A percentile compares a stretch with the other conserved stretches of the same genome.
Conservation (phyloP, 2,329 filamentous ascomycete genomes). For the Sclerotinia sclerotiorum region DNA sequence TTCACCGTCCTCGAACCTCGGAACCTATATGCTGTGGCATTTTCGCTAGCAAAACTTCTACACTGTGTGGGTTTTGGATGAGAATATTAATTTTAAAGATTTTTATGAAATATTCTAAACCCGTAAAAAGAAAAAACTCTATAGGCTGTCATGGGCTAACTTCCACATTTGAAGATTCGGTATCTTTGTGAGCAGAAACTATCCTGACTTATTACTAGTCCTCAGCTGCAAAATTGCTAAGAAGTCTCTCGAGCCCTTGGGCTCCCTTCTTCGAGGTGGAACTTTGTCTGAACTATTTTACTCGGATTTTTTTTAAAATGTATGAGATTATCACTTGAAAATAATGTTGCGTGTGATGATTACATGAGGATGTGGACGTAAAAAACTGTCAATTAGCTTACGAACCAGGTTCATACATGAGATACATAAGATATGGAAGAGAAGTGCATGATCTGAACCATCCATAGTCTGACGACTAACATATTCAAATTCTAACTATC, state of each 20-base stretch:
- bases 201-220: no score
- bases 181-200: no score
- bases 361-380: neutral
- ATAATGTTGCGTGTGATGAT: no score
- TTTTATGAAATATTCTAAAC: neutral
- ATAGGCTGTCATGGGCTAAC: neutral
- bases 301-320: no score
- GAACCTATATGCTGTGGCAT: neutral
- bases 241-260: no score
- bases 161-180: no score
- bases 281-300: no score
- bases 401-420: neutral
- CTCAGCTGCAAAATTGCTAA: no score
- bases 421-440: neutral
- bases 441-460: neutral
- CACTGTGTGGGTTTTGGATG: neutral
- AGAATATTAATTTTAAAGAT: neutral
- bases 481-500: no score
- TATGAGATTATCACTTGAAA: no score
- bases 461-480: neutral
- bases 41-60: neutral
- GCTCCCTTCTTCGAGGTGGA: no score
- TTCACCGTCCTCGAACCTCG: neutral
- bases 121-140: rapidly evolving
- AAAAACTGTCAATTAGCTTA: no score